These are phyloP conservation scores for Hippophae tibetana DNA, from an alignment of 306 rosid genomes.

Conservation along the genomic window DNA sequence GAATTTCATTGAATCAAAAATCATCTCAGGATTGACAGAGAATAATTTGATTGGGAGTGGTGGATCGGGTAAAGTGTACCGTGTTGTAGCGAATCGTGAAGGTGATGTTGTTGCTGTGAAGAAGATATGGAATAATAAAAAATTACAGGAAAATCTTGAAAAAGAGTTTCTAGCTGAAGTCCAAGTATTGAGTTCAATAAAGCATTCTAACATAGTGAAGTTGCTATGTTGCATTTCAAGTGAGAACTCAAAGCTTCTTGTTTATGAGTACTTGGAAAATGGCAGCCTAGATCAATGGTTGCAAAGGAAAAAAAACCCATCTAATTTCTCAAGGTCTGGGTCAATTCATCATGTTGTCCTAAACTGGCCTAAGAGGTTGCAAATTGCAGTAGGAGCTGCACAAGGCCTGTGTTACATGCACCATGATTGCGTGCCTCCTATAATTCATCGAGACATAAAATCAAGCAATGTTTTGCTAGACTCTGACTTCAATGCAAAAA, in stretches of 20 bases:
- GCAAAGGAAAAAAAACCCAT: constrained; percentile 26
- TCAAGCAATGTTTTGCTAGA: constrained; percentile 75
- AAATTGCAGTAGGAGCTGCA: constrained; percentile 61
- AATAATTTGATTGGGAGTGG: constrained; percentile 56
- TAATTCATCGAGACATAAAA: constrained; percentile 73
- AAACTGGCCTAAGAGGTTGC: constrained; percentile 64
- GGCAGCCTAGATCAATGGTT: constrained; percentile 73
- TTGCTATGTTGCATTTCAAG: constrained; percentile 53
- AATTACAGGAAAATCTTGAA: constrained; percentile 53
- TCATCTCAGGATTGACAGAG: constrained; percentile 34
- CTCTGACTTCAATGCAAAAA: constrained; percentile 58
- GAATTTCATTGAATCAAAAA: constrained; percentile 44
- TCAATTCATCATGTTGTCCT: constrained; percentile 19
- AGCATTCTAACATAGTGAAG: constrained; percentile 72
- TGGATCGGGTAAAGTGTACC: constrained; percentile 75
- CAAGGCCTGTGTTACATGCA: constrained; percentile 85
- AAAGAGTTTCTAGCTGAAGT: constrained; percentile 67
- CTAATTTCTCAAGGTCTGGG: constrained; percentile 13
- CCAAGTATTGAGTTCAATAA: constrained; percentile 52
- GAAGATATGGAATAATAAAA: constrained; percentile 40
- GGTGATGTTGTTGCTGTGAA: constrained; percentile 54
- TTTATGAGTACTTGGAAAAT: constrained; percentile 55
- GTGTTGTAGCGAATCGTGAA: constrained; percentile 23
- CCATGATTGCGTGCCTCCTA: constrained; percentile 52
- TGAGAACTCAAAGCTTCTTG: constrained; percentile 56